Conservation (phyloP, 441 rosid species). For the Pelargonium cotyledonis region DNA sequence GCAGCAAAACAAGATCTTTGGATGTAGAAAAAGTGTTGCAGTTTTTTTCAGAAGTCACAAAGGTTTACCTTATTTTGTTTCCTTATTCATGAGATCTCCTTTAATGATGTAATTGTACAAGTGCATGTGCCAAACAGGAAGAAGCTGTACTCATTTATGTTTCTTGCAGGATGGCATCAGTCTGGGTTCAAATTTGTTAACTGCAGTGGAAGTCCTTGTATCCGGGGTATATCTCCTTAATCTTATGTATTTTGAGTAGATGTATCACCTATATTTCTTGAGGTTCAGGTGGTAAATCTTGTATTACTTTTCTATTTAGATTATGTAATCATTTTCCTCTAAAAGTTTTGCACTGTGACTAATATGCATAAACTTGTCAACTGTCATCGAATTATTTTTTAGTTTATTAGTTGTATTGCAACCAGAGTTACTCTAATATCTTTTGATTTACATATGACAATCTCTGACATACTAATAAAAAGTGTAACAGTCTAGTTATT, state of each 20-base stretch:
- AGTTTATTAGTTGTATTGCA: too few relatives aligned
- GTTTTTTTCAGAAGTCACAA: slow-evolving; percentile 72
- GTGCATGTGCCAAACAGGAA: neutral
- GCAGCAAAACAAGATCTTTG: slow-evolving; percentile 86
- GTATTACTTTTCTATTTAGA: neutral
- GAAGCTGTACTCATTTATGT: slow-evolving; percentile 20
- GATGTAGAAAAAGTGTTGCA: slow-evolving; percentile 54
- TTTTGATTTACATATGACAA: neutral
- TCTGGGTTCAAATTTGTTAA: slow-evolving; percentile 89
- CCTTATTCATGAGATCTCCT: slow-evolving; percentile 11
- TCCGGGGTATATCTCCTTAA: slow-evolving; percentile 69
- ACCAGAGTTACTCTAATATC: neutral
- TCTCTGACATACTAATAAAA: neutral
- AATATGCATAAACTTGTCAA: too few relatives aligned
- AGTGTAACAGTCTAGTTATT: slow-evolving; percentile 1
- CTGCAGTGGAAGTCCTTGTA: slow-evolving; percentile 85
- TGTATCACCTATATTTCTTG: neutral
- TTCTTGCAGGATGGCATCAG: slow-evolving; percentile 69
- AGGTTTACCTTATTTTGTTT: slow-evolving; percentile 45
- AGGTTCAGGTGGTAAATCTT: neutral
- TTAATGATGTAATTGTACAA: slow-evolving; percentile 15
- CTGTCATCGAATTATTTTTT: too few relatives aligned
- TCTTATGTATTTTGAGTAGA: slow-evolving; percentile 7
- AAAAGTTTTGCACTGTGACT: too few relatives aligned
- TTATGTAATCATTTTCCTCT: too few relatives aligned